A percentile compares a stretch with the other conserved stretches of the same genome.
Evolutionary conservation across 2,329 filamentous ascomycete genomes (phyloP).

Genomic region (Hypoxylon sp.): DNA sequence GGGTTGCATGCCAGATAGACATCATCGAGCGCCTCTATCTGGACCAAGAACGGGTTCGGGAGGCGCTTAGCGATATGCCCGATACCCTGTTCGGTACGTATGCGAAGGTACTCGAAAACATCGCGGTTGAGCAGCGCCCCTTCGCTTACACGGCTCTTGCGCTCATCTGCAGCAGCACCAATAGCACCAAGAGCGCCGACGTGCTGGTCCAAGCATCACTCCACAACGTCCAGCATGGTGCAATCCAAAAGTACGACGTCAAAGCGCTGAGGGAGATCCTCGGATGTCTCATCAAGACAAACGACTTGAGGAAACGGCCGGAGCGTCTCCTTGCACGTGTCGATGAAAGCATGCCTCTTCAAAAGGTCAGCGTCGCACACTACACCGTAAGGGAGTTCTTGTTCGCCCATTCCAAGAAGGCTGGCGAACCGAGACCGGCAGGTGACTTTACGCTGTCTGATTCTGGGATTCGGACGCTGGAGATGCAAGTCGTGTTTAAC

Average conservation of each 20-base stretch:
- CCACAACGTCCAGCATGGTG: constrained; percentile 33
- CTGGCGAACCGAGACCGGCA: constrained; percentile 26
- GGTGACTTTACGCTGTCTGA: constrained; percentile 37
- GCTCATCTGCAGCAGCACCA: constrained; percentile 39
- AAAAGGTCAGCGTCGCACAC: constrained; percentile 37
- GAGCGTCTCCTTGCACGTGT: constrained; percentile 15
- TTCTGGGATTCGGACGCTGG: constrained; percentile 10
- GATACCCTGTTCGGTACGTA: constrained; percentile 40
- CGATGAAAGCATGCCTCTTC: constrained; percentile 17
- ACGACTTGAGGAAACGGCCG: constrained; percentile 14
- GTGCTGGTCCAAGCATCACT: constrained; percentile 39
- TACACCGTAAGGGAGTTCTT: constrained; percentile 44
- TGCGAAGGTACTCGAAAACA: constrained; percentile 38
- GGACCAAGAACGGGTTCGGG: constrained; percentile 15
- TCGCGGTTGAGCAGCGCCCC: constrained; percentile 20
- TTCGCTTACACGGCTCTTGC: constrained; percentile 42
- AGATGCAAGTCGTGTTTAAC: constrained; percentile 31
- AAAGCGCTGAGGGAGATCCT: constrained; percentile 29
- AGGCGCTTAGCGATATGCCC: constrained; percentile 31
- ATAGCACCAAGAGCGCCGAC: constrained; percentile 36
- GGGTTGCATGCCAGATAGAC: constrained; percentile 42
- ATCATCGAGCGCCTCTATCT: constrained; percentile 31
- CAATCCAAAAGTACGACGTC: constrained; percentile 28
- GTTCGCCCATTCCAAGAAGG: constrained; percentile 24
- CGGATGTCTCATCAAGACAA: constrained; percentile 39